phyloP scores from a whole-genome alignment of 2,329 filamentous ascomycete genomes.

The Fusarium floridanum region DNA sequence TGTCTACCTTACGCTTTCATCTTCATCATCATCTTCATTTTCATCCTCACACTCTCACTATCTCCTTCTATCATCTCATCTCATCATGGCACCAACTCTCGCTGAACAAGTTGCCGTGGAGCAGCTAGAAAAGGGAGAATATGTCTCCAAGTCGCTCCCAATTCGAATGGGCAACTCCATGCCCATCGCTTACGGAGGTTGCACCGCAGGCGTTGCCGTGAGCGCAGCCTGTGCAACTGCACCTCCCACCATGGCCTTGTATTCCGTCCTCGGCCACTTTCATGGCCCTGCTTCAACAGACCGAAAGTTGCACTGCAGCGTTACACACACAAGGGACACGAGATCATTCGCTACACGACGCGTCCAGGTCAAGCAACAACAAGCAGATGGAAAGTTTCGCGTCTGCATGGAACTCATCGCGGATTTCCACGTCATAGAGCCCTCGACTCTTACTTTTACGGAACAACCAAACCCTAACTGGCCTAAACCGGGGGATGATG shows the following conservation, averaged over 20 bases:
- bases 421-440: slow-evolving; percentile 61
- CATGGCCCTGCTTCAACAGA: slow-evolving; percentile 60
- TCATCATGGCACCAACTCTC: slow-evolving; percentile 23
- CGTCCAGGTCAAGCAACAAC: slow-evolving; percentile 59
- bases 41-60: background rate
- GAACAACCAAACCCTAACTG: slow-evolving; percentile 52
- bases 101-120: slow-evolving; percentile 43
- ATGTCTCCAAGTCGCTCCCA: slow-evolving; percentile 45
- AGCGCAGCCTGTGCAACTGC: slow-evolving; percentile 58
- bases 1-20: too few relatives aligned
- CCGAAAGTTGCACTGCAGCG: slow-evolving; percentile 52
- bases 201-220: slow-evolving; percentile 55
- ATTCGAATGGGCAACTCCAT: slow-evolving; percentile 49
- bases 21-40: background rate
- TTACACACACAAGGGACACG: slow-evolving; percentile 57
- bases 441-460: slow-evolving; percentile 54
- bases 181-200: slow-evolving; percentile 61
- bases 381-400: slow-evolving; percentile 52
- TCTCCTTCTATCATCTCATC: background rate
- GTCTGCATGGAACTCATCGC: slow-evolving; percentile 58
- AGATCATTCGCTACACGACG: slow-evolving; percentile 62
- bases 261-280: slow-evolving; percentile 61
- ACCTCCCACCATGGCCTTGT: slow-evolving; percentile 54
- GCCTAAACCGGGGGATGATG: slow-evolving; percentile 34
- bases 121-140: slow-evolving; percentile 36